phyloP scores from a whole-genome alignment of 495 filamentous ascomycete genomes.

The Penicillium odoratum region DNA sequence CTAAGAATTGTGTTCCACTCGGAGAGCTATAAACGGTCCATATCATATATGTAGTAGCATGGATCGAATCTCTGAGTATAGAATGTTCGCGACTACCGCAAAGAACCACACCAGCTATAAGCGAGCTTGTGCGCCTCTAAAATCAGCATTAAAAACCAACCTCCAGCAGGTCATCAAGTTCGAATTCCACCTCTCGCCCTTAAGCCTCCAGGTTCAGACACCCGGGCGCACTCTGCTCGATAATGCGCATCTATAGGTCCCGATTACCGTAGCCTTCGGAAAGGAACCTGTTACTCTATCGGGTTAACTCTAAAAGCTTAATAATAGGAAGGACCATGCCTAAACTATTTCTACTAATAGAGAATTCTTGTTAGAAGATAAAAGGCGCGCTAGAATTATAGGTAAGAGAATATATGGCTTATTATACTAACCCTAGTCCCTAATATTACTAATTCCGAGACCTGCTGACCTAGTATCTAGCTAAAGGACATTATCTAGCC shows the following conservation, averaged over 20 bases:
- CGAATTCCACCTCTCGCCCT: constrained; percentile 14
- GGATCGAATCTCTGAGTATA: no score
- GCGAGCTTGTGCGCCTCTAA: no score
- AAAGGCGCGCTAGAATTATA: no score
- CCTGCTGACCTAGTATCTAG: constrained; percentile 4
- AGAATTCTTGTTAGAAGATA: neutral
- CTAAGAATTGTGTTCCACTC: no score
- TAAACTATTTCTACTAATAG: neutral
- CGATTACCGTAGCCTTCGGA: constrained; percentile 7
- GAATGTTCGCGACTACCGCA: no score
- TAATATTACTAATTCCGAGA: neutral
- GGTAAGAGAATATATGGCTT: constrained; percentile 2
- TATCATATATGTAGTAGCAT: no score
- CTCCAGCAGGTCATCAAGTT: neutral
- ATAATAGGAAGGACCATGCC: constrained; percentile 13
- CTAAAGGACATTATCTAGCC: constrained; percentile 5
- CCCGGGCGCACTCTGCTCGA: constrained; percentile 13
- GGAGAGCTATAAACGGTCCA: no score
- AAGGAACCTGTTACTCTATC: constrained; percentile 9
- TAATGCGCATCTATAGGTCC: constrained; percentile 11
- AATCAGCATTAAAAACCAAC: neutral
- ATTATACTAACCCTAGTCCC: constrained; percentile 6
- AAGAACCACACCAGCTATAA: no score
- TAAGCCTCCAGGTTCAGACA: constrained; percentile 13
- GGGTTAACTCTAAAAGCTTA: constrained; percentile 13